A percentile compares a stretch with the other conserved stretches of the same genome.
phyloP scores from a whole-genome alignment of 805 yeast species.

The Huiozyma sinensis region DNA sequence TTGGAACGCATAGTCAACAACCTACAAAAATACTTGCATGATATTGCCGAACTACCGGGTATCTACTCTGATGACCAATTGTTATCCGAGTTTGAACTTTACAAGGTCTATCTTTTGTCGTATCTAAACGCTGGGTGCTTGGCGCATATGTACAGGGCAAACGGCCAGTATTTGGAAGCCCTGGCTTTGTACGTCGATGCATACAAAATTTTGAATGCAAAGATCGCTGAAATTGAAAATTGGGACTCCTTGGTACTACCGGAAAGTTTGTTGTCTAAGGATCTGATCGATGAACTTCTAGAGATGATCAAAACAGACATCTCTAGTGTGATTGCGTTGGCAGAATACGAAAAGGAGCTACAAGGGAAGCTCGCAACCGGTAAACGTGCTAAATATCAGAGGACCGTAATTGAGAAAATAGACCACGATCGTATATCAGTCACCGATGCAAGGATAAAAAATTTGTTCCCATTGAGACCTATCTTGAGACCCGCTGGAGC shows the following conservation, averaged over 20 bases:
- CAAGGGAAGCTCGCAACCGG: background rate
- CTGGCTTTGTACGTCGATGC: slow-evolving; percentile 23
- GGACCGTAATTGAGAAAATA: slow-evolving; percentile 34
- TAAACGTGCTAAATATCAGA: slow-evolving; percentile 4
- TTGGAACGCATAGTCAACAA: slow-evolving; percentile 29
- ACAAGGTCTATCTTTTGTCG: slow-evolving; percentile 14
- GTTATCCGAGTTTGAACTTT: slow-evolving; percentile 24
- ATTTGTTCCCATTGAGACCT: slow-evolving; percentile 27
- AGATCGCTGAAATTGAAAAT: background rate
- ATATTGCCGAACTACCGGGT: slow-evolving; percentile 78
- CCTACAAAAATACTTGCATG: slow-evolving; percentile 42
- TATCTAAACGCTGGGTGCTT: slow-evolving; percentile 19
- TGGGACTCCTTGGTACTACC: slow-evolving; percentile 8
- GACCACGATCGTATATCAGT: slow-evolving; percentile 11
- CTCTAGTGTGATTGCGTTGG: slow-evolving; percentile 27
- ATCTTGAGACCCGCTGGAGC: slow-evolving; percentile 52
- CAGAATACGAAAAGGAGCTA: slow-evolving; percentile 25
- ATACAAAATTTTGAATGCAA: slow-evolving; percentile 10
- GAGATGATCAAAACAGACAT: slow-evolving; percentile 31
- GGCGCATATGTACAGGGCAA: slow-evolving; percentile 20
- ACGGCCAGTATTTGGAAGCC: slow-evolving; percentile 22
- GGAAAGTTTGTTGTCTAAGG: slow-evolving; percentile 11
- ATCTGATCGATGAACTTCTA: slow-evolving; percentile 41
- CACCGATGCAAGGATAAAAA: slow-evolving; percentile 13
- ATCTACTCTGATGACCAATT: slow-evolving; percentile 77